Evolutionary conservation across 805 yeast genomes (phyloP).

Genomic region (Myxozyma lipomycoides): DNA sequence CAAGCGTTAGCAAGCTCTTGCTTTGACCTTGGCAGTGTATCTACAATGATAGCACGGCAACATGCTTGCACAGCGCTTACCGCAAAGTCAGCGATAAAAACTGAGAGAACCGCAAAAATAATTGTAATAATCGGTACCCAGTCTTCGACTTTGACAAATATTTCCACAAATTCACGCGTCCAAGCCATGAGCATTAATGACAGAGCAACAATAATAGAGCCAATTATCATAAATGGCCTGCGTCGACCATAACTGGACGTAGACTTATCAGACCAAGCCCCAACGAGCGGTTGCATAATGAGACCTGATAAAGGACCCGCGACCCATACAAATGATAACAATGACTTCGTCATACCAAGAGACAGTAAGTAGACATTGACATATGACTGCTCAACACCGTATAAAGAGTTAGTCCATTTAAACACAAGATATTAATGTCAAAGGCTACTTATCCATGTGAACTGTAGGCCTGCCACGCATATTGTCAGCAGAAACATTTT

Average conservation of each 20-base stretch:
- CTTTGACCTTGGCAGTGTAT: conserved; percentile 53
- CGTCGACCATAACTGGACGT: conserved; percentile 49
- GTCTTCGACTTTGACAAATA: conserved; percentile 39
- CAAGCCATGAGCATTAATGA: conserved; percentile 48
- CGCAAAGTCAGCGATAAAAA: conserved; percentile 54
- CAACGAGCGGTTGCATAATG: conserved; percentile 61
- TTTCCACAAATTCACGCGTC: conserved; percentile 43
- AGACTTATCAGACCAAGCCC: conserved; percentile 54
- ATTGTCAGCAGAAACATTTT: conserved; percentile 48
- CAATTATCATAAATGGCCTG: conserved; percentile 54
- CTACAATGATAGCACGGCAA: conserved; percentile 62
- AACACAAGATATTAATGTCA: background rate
- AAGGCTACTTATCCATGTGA: conserved; percentile 53
- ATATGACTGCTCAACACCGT: conserved; percentile 28
- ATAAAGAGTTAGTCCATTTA: background rate
- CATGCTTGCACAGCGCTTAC: conserved; percentile 55
- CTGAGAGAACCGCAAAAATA: conserved; percentile 51
- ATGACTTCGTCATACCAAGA: conserved; percentile 54
- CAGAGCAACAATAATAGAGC: conserved; percentile 48
- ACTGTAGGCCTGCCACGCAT: conserved; percentile 55
- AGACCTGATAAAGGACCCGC: conserved; percentile 68
- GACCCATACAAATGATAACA: conserved; percentile 58
- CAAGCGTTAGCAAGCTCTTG: conserved; percentile 61
- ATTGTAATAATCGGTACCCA: conserved; percentile 30
- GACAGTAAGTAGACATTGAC: conserved; percentile 47